A percentile compares a stretch with the other conserved stretches of the same genome.
These are phyloP conservation scores for Hydrangea macrophylla DNA, from an alignment of 148 eudicot genomes.

Conservation along the genomic window DNA sequence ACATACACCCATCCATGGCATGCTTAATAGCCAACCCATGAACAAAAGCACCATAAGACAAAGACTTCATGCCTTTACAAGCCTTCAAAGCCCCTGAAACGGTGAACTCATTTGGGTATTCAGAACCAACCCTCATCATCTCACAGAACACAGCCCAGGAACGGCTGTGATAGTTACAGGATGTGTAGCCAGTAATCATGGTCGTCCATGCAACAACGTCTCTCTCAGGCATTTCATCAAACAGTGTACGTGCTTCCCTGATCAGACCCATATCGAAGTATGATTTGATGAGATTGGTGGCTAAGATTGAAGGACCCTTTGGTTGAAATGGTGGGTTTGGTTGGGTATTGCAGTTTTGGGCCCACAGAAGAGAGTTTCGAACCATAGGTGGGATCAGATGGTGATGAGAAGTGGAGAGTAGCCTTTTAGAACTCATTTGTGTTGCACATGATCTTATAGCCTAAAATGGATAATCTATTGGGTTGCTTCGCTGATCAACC, in stretches of 20 bases:
- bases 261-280: conserved; percentile 53
- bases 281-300: conserved; percentile 75
- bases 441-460: no score
- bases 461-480: no score
- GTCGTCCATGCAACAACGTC: conserved; percentile 90
- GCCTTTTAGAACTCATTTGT: conserved; percentile 38
- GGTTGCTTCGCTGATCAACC: no score
- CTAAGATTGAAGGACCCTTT: conserved; percentile 45
- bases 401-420: conserved; percentile 21
- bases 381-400: conserved; percentile 46
- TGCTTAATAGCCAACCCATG: conserved; percentile 69
- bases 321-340: conserved; percentile 39
- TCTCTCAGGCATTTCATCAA: conserved; percentile 90
- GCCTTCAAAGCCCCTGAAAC: conserved; percentile 76
- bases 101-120: conserved; percentile 61
- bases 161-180: conserved; percentile 33
- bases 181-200: conserved; percentile 76
- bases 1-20: conserved; percentile 50
- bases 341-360: conserved; percentile 24
- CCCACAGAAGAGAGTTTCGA: conserved; percentile 36
- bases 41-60: conserved; percentile 45
- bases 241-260: conserved; percentile 64
- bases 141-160: conserved; percentile 60
- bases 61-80: conserved; percentile 63
- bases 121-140: conserved; percentile 53